These are phyloP conservation scores for Picea abies DNA, from an alignment of 83 land plant species.

Conservation along the genomic window DNA sequence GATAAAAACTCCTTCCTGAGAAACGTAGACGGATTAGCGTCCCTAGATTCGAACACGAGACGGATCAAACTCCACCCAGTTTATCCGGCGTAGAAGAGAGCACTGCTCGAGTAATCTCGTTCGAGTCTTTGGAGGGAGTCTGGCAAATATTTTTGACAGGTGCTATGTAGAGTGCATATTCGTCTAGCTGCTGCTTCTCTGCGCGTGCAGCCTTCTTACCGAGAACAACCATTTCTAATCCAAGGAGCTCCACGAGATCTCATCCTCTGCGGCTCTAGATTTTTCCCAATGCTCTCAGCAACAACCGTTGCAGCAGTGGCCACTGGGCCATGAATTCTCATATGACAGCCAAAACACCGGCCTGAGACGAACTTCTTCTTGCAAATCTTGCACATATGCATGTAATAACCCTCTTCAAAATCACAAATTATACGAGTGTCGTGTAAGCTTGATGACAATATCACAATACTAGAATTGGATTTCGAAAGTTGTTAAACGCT, in stretches of 20 bases:
- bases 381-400: slow-evolving; percentile 61
- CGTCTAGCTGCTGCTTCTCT: not conserved
- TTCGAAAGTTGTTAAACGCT: too few species aligned
- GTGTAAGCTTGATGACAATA: too few species aligned
- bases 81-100: too few species aligned
- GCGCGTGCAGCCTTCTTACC: not conserved
- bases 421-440: not conserved
- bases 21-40: not conserved
- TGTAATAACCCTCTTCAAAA: slow-evolving; percentile 4
- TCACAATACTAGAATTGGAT: too few species aligned
- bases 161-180: too few species aligned
- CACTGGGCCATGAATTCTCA: slow-evolving; percentile 55
- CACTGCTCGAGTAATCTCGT: too few species aligned
- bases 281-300: not conserved
- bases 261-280: not conserved
- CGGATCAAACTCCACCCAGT: not conserved
- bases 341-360: slow-evolving; percentile 64
- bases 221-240: not conserved
- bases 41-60: not conserved
- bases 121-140: too few species aligned
- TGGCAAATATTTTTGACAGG: too few species aligned
- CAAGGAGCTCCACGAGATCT: slow-evolving; percentile 16
- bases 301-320: not conserved
- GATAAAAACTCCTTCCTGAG: slow-evolving; percentile 47
- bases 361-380: slow-evolving; percentile 68